These are phyloP conservation scores for Globisporangium yorkense DNA, from an alignment of 352 stramenopile genomes.

Conservation along the genomic window DNA sequence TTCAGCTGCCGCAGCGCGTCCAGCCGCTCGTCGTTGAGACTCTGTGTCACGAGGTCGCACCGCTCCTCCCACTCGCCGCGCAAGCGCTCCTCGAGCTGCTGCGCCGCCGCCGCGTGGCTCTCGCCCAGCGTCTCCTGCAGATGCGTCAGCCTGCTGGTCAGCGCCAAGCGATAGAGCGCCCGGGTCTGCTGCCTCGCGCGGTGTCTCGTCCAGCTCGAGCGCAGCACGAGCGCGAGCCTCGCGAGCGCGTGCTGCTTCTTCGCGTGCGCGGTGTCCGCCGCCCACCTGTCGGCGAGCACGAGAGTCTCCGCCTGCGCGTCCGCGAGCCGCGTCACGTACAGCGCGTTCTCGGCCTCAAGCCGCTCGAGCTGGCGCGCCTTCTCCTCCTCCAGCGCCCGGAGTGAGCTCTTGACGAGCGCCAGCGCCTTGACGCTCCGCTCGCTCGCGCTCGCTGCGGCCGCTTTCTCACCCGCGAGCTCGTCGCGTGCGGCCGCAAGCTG, in stretches of 20 bases:
- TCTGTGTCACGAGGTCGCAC: slow-evolving; percentile 53
- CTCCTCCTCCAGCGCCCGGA: slow-evolving; percentile 60
- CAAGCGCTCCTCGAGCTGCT: slow-evolving; percentile 35
- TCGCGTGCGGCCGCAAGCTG: slow-evolving; percentile 41
- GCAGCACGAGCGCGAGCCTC: slow-evolving; percentile 20
- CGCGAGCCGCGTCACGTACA: slow-evolving; percentile 52
- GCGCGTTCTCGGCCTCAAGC: slow-evolving; percentile 38
- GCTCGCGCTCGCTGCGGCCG: slow-evolving; percentile 37
- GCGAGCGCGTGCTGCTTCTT: slow-evolving; percentile 27
- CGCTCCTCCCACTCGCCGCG: slow-evolving; percentile 44
- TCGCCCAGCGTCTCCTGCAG: slow-evolving; percentile 5
- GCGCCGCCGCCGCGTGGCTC: slow-evolving; percentile 18
- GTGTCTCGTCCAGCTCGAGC: slow-evolving; percentile 13
- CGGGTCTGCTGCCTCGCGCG: slow-evolving; percentile 16
- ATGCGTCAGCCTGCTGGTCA: neutral
- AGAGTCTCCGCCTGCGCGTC: slow-evolving; percentile 50
- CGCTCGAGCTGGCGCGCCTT: slow-evolving; percentile 46
- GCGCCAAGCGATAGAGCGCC: slow-evolving; percentile 18
- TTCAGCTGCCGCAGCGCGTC: slow-evolving; percentile 38
- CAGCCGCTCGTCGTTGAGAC: slow-evolving; percentile 39
- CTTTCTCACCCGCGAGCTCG: slow-evolving; percentile 49
- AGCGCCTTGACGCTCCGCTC: slow-evolving; percentile 61
- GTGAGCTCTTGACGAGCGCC: slow-evolving; percentile 43
- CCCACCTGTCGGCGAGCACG: slow-evolving; percentile 44
- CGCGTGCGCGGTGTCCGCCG: slow-evolving; percentile 18